phyloP scores from a whole-genome alignment of 1,284 basidiomycete genomes.

The Leccinum fallax region DNA sequence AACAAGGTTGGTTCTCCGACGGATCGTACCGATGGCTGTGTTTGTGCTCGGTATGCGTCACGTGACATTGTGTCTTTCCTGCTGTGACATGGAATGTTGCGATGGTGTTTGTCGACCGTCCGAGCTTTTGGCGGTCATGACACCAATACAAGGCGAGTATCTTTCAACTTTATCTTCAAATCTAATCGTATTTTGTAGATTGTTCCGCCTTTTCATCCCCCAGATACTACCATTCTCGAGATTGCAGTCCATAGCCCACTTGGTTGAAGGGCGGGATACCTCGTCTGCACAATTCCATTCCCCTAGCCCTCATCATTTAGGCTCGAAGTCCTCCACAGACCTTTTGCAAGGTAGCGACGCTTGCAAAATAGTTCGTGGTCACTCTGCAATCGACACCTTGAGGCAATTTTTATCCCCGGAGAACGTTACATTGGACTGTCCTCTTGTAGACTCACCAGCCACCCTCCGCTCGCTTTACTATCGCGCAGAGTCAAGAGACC shows the following conservation, averaged over 20 bases:
- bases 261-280: no score
- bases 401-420: slow-evolving; percentile 31
- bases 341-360: neutral
- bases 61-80: neutral
- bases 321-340: neutral
- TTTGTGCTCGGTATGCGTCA: neutral
- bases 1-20: slow-evolving; percentile 33
- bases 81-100: slow-evolving; percentile 57
- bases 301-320: neutral
- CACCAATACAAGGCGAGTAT: slow-evolving; percentile 14
- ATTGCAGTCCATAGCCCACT: neutral
- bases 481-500: slow-evolving; percentile 28
- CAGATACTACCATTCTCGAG: slow-evolving; percentile 8
- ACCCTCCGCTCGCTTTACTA: slow-evolving; percentile 41
- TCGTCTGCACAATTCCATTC: neutral
- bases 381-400: slow-evolving; percentile 29
- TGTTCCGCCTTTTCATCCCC: neutral
- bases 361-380: neutral
- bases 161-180: neutral
- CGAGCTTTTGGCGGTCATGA: slow-evolving; percentile 15
- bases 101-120: slow-evolving; percentile 41
- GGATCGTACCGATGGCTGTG: slow-evolving; percentile 16
- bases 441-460: slow-evolving; percentile 30
- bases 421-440: slow-evolving; percentile 22
- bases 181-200: slow-evolving; percentile 11